Evolutionary conservation across 2,329 filamentous ascomycete species (phyloP).

Genomic region (Leptographium radiaticola): DNA sequence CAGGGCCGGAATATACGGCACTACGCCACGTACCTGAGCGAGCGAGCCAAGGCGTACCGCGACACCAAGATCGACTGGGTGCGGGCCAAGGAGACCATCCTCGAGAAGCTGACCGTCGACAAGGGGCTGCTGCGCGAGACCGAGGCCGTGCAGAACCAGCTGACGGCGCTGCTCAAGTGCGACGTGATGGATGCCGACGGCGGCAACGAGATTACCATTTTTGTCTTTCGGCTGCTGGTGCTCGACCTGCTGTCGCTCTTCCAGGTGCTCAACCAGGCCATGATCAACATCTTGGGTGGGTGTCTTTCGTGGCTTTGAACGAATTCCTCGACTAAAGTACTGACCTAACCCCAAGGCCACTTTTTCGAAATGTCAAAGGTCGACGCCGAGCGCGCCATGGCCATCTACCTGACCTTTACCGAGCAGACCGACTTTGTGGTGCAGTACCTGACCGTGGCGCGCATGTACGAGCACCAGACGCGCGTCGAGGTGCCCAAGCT

Average conservation of each 20-base stretch:
- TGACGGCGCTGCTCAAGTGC: slow-evolving; percentile 74
- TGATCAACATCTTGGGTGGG: slow-evolving; percentile 90
- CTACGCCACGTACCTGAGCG: slow-evolving; percentile 76
- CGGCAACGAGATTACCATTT: slow-evolving; percentile 93
- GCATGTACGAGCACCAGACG: slow-evolving; percentile 85
- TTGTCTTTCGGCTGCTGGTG: slow-evolving; percentile 82
- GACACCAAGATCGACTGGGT: slow-evolving; percentile 87
- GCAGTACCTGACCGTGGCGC: slow-evolving; percentile 72
- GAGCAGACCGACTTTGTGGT: slow-evolving; percentile 89
- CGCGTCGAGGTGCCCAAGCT: slow-evolving; percentile 90
- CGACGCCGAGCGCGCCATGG: slow-evolving; percentile 82
- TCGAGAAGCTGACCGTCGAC: slow-evolving; percentile 78
- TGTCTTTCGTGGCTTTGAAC: background rate
- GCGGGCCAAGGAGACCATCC: slow-evolving; percentile 62
- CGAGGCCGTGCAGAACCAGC: slow-evolving; percentile 78
- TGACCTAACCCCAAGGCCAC: slow-evolving; percentile 47
- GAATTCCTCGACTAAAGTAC: too few relatives aligned
- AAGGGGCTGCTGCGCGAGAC: slow-evolving; percentile 89
- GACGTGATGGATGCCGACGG: slow-evolving; percentile 81
- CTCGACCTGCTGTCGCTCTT: slow-evolving; percentile 82
- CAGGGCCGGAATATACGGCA: slow-evolving; percentile 90
- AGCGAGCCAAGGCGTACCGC: slow-evolving; percentile 69
- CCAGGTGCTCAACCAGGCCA: slow-evolving; percentile 89
- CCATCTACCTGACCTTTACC: slow-evolving; percentile 85
- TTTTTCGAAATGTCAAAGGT: slow-evolving; percentile 97